A percentile compares a stretch with the other conserved stretches of the same genome.
Conservation (phyloP, 129 eudicot genomes). For the Kitagawia praeruptora region DNA sequence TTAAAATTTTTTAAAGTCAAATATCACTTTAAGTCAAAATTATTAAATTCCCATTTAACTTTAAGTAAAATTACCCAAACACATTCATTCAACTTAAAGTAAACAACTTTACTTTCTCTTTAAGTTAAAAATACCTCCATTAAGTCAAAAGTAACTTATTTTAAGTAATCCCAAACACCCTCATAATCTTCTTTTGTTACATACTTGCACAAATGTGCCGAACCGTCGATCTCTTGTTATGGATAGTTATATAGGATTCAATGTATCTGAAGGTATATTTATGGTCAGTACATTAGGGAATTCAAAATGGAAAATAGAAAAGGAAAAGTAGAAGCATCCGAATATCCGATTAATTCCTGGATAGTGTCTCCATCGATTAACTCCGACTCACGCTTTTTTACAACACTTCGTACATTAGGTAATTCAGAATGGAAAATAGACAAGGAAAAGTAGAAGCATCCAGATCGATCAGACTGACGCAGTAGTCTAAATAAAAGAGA, state of each 20-base stretch:
- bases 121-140: too few relatives aligned
- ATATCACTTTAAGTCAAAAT: too few relatives aligned
- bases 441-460: not conserved
- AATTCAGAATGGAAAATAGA: not conserved
- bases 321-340: constrained; percentile 6
- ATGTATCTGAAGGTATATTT: not conserved
- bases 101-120: too few relatives aligned
- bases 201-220: not conserved
- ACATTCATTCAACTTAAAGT: too few relatives aligned
- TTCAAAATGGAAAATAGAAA: not conserved
- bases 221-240: not conserved
- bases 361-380: too few relatives aligned
- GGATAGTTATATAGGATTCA: too few relatives aligned
- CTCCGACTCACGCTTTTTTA: too few relatives aligned
- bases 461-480: not conserved
- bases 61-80: too few relatives aligned
- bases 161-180: too few relatives aligned
- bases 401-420: not conserved
- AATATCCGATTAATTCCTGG: not conserved
- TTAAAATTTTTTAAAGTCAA: too few relatives aligned
- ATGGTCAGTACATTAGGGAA: not conserved
- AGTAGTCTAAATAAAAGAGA: not conserved
- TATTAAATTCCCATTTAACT: too few relatives aligned
- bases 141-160: too few relatives aligned
- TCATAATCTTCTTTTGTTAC: not conserved